Evolutionary conservation across 352 stramenopile species (phyloP).

Genomic region (Thalassiosira mediterranea): DNA sequence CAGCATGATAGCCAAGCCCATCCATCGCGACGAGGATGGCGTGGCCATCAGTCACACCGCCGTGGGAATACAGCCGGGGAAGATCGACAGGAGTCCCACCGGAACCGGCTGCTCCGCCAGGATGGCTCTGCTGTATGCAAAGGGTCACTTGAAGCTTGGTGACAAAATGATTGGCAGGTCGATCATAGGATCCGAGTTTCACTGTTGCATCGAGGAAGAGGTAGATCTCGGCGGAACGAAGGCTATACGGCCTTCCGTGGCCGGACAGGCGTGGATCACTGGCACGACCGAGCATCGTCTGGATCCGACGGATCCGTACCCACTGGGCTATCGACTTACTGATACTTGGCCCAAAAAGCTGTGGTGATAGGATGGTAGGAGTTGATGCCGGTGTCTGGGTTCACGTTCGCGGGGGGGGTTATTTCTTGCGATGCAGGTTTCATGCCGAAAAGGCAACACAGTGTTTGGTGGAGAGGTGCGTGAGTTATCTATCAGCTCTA

Average conservation of each 20-base stretch:
- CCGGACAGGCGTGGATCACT: slow-evolving; percentile 12
- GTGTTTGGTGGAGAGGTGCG: no score
- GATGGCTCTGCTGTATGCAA: slow-evolving; percentile 13
- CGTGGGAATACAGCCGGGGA: slow-evolving; percentile 3
- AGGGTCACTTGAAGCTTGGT: slow-evolving; percentile 6
- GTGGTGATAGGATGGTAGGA: no score
- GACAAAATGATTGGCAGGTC: slow-evolving; percentile 16
- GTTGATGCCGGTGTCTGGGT: no score
- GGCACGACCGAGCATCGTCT: slow-evolving; percentile 6
- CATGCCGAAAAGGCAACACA: no score
- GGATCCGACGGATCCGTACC: slow-evolving; percentile 2
- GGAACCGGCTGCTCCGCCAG: slow-evolving; percentile 7
- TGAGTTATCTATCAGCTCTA: no score
- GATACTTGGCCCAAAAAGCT: slow-evolving; percentile 14
- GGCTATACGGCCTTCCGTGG: slow-evolving; percentile 3
- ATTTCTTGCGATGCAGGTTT: no score
- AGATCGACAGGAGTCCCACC: slow-evolving; percentile 11
- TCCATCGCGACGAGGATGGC: slow-evolving; percentile 4
- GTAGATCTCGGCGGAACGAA: background rate
- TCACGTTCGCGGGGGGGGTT: no score
- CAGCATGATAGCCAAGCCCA: slow-evolving; percentile 7
- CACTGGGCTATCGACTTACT: slow-evolving; percentile 9
- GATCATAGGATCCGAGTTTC: slow-evolving; percentile 6
- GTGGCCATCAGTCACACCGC: slow-evolving; percentile 8
- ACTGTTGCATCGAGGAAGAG: slow-evolving; percentile 1